Evolutionary conservation across 768 basidiomycete species (phyloP).

Genomic region (Lactarius sp.): DNA sequence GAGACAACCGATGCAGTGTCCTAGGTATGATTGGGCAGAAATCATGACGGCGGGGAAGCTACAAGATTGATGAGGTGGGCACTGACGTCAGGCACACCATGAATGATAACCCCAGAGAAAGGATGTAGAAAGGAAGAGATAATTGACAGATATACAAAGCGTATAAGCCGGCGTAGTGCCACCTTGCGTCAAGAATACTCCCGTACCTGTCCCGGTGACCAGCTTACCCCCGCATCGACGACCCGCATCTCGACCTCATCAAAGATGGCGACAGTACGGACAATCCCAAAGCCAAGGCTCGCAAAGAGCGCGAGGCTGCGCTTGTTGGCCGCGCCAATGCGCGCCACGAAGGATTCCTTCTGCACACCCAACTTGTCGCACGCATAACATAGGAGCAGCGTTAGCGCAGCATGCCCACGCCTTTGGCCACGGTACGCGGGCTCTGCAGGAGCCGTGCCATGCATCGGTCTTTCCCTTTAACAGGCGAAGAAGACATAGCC

Average conservation of each 20-base stretch:
- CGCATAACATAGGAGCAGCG: constrained; percentile 64
- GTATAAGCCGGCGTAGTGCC: not conserved
- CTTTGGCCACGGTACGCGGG: constrained; percentile 64
- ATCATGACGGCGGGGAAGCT: too few relatives aligned
- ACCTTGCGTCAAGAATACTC: constrained; percentile 3
- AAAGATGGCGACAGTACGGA: constrained; percentile 68
- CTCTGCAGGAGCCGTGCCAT: constrained; percentile 40
- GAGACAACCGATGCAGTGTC: too few relatives aligned
- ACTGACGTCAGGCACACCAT: too few relatives aligned
- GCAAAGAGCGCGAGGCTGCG: constrained; percentile 70
- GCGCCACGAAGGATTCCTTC: constrained; percentile 52
- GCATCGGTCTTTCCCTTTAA: not conserved
- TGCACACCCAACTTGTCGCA: constrained; percentile 41
- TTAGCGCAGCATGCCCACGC: constrained; percentile 55
- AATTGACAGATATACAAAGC: not conserved
- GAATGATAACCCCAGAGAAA: too few relatives aligned
- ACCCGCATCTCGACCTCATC: constrained; percentile 77
- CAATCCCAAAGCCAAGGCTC: constrained; percentile 68
- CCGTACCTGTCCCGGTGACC: constrained; percentile 8
- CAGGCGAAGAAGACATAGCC: not conserved
- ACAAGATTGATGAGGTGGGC: too few relatives aligned
- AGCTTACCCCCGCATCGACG: not conserved
- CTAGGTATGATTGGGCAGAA: too few relatives aligned
- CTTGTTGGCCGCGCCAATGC: constrained; percentile 64
- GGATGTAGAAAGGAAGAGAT: too few relatives aligned